A percentile compares a stretch with the other conserved stretches of the same genome.
Evolutionary conservation across 805 yeast species (phyloP).

Genomic region (Yarrowia bubula): DNA sequence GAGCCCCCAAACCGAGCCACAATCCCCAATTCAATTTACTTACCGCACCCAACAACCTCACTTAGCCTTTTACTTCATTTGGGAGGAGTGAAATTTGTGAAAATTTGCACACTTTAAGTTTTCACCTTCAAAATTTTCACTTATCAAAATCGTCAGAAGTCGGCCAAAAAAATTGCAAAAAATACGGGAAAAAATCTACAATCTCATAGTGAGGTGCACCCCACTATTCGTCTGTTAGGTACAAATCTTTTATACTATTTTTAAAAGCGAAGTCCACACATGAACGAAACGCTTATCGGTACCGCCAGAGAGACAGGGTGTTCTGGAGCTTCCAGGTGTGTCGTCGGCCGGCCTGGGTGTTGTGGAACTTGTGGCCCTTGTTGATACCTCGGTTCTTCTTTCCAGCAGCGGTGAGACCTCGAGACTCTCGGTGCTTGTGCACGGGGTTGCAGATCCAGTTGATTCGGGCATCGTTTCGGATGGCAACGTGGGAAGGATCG

Average conservation of each 20-base stretch:
- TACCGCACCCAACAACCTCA: too few relatives aligned
- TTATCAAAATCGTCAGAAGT: too few relatives aligned
- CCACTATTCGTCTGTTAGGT: too few relatives aligned
- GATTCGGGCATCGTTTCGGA: conserved; percentile 97
- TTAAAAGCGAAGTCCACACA: neutral
- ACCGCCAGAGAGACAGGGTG: conserved; percentile 99
- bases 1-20: too few relatives aligned
- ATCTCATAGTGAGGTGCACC: neutral
- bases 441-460: conserved; percentile 99
- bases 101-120: too few relatives aligned
- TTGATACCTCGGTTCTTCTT: conserved; percentile 99
- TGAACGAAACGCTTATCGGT: conserved; percentile 71
- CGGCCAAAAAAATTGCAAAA: too few relatives aligned
- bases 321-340: conserved; percentile 99
- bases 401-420: conserved; percentile 98
- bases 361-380: conserved; percentile 99
- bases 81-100: too few relatives aligned
- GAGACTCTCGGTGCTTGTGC: conserved; percentile 99
- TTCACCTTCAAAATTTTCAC: too few relatives aligned
- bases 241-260: conserved; percentile 18
- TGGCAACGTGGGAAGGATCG: conserved; percentile 97
- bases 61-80: too few relatives aligned
- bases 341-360: conserved; percentile 97
- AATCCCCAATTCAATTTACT: too few relatives aligned
- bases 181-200: neutral